These are phyloP conservation scores for Simmondsia chinensis DNA, from an alignment of 148 eudicot genomes.

Conservation along the genomic window DNA sequence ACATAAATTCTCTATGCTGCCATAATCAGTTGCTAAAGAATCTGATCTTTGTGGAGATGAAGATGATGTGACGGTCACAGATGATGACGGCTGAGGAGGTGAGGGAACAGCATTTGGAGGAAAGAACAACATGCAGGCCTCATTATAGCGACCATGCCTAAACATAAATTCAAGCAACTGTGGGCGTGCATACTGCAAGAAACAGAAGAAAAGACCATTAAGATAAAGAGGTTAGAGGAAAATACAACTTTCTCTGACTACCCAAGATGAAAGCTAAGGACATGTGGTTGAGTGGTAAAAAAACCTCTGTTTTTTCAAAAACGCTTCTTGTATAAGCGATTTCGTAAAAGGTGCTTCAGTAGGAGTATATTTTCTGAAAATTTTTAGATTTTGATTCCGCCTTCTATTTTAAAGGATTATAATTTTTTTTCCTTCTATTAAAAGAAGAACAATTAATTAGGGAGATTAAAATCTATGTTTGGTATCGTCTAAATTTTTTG, in stretches of 20 bases:
- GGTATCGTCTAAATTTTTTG: too few species aligned
- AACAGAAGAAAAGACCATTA: conserved; percentile 2
- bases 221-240: neutral
- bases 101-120: conserved; percentile 67
- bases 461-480: too few species aligned
- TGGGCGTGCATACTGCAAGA: conserved; percentile 81
- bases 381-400: too few species aligned
- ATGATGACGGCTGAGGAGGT: conserved; percentile 66
- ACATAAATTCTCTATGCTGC: conserved; percentile 78
- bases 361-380: too few species aligned
- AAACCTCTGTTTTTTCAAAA: too few species aligned
- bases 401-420: too few species aligned
- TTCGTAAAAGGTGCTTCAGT: too few species aligned
- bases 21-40: conserved; percentile 78
- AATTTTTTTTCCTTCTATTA: too few species aligned
- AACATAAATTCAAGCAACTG: conserved; percentile 86
- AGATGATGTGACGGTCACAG: conserved; percentile 52
- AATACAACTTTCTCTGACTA: neutral
- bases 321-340: too few species aligned
- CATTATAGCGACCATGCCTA: conserved; percentile 82
- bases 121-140: conserved; percentile 81
- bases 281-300: too few species aligned
- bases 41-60: conserved; percentile 89
- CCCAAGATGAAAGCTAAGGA: too few species aligned
- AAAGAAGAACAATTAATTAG: too few species aligned